Evolutionary conservation across 2,329 filamentous ascomycete genomes (phyloP), one percentile per base, ranked within the genome.

Genomic region (Aaosphaeria pasadenensis): DNA sequence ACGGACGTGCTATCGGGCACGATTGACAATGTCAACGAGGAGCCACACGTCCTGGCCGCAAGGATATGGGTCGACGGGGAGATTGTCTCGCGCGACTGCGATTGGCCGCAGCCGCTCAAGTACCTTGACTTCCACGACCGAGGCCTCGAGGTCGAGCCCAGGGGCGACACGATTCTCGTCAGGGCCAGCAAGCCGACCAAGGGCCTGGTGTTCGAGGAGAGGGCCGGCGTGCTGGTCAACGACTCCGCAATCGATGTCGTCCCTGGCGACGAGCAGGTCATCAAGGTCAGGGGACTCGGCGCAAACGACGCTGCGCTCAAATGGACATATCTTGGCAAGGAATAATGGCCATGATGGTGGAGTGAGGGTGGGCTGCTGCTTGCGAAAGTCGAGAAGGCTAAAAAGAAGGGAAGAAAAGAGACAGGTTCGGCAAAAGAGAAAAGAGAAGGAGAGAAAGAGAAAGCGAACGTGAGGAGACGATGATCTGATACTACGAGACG

Each of bases 81-180:
- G 47, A 54, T 82, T 11, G 72, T 80, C 2, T 76, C 78, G 9
- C 72, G 81, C 44, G 80, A 83, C 53, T 73, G 79, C 4, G 80
- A 83, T 63, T 84, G 80, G 80, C 80, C 80, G 4, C 80, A 83
- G 59, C 80, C 80, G 39, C 74, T 83, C 55, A 83, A 82, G 66
- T 82, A 83, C 57, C 74, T 83, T 11, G 73, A 77, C 49, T 75
- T 83, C 50, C 71, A 73, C 3, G 70, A 77, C 31, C 74, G 79
- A 33, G 76, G 75, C 13, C 69, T 83, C 1, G 63, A 77, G 46
- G 71, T 80, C 7, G 43, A 55, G n/a, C 55, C 57, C 7, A 60
- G 67, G 28, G 70, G 71, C n/a, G 63, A 68, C 38, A 71, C 66
- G 39, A 73, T 81, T 33, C 56, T 67, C 30, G 70, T 83, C 54